Evolutionary conservation across 202 grass and related monocot species (phyloP).

Genomic region (Elaeis oleifera): DNA sequence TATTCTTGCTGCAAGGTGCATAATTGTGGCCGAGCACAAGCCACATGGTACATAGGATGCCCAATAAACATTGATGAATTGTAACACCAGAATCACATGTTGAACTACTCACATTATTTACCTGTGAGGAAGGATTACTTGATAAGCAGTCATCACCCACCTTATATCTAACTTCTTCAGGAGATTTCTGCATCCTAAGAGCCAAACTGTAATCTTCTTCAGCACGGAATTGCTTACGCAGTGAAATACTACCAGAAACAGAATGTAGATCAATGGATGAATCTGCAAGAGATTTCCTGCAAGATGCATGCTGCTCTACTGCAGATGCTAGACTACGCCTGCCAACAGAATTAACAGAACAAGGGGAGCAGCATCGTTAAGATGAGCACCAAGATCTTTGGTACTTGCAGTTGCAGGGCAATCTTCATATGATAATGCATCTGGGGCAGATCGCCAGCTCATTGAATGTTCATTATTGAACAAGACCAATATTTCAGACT

Average conservation of each 20-base stretch:
- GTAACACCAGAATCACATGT: no score
- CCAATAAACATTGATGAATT: no score
- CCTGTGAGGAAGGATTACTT: conserved; percentile 34
- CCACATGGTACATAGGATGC: no score
- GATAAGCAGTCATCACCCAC: conserved; percentile 39
- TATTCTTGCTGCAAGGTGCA: no score
- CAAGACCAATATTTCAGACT: conserved; percentile 86
- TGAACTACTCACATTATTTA: neutral
- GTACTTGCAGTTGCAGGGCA: conserved; percentile 43
- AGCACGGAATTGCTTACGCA: conserved; percentile 60
- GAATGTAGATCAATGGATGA: conserved; percentile 38
- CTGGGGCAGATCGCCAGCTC: conserved; percentile 84
- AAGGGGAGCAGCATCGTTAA: conserved; percentile 40
- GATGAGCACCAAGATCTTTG: conserved; percentile 43
- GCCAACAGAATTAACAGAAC: conserved; percentile 42
- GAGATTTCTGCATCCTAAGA: conserved; percentile 65
- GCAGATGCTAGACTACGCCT: conserved; percentile 60
- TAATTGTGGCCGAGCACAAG: no score
- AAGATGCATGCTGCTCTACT: conserved; percentile 40
- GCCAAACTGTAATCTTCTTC: conserved; percentile 72
- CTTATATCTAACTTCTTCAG: conserved; percentile 68
- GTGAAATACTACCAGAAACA: conserved; percentile 33
- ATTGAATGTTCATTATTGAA: conserved; percentile 74
- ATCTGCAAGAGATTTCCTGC: conserved; percentile 74
- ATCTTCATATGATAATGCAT: conserved; percentile 54